Evolutionary conservation across 2,329 filamentous ascomycete species (phyloP), one percentile per base, ranked within the genome.

Genomic region (Botrytis galanthina): DNA sequence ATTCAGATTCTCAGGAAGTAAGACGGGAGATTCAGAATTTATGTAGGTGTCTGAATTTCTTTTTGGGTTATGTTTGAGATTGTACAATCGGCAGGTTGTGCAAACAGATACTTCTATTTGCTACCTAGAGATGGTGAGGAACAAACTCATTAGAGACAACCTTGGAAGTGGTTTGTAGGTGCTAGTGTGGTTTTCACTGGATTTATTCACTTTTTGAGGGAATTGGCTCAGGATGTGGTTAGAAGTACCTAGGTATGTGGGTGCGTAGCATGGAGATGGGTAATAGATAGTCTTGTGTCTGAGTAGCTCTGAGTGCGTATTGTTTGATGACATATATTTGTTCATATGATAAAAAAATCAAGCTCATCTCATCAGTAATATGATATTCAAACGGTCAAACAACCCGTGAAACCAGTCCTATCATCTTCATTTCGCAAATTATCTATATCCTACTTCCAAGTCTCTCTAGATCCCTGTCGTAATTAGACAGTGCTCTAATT

Each of bases 21-120:
- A n/a, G 26, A 54, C 0, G 48, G 48, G 12, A 1, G n/a, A n/a
- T 0, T 3, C 0, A n/a, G 48, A 16, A n/a, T 6, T n/a, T 54
- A 54, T 54, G 26, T 54, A 51, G n/a, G n/a, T n/a, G n/a, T n/a
- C 10, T 14, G 22, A 1, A n/a, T 6, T 51, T 51, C 3, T 12
- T 0, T 12, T 12, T 1, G 48, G 5, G 4, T 51, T 26, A 4
- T n/a, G 48, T 51, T 51, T 51, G 22, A 14, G 26, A n/a, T 51
- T 51, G 10, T 14, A 51, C 10, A n/a, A n/a, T 51, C 48, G 6
- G 4, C 3, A 51, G 5, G 12, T 14, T n/a, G 12, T n/a, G 6
- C 26, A 51, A n/a, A n/a, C 48, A 51, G 26, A 14, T 5, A 14
- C 10, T 16, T 42, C 16, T 9, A 16, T 42, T n/a, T n/a, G 22